Evolutionary conservation across 495 filamentous ascomycete genomes (phyloP).

Genomic region (Lepidopterella palustris): DNA sequence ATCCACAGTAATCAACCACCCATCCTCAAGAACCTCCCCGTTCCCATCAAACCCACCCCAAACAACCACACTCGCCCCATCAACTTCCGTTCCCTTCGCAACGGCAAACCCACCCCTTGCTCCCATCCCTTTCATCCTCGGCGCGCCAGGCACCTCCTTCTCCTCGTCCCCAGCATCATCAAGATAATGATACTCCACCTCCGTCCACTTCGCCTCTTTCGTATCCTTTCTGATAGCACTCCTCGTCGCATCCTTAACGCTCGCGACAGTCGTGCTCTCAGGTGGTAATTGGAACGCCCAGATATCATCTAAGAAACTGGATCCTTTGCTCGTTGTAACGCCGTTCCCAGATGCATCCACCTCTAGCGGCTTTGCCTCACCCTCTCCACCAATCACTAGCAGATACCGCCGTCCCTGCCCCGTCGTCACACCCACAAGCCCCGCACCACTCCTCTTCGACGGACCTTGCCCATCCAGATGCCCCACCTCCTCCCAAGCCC

Average conservation of each 20-base stretch:
- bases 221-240: slow-evolving; percentile 25
- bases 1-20: slow-evolving; percentile 35
- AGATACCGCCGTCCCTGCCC: slow-evolving; percentile 36
- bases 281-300: slow-evolving; percentile 42
- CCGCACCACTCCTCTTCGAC: slow-evolving; percentile 18
- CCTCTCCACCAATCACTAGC: slow-evolving; percentile 27
- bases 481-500: slow-evolving; percentile 17
- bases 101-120: slow-evolving; percentile 23
- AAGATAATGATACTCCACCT: slow-evolving; percentile 36
- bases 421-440: slow-evolving; percentile 27
- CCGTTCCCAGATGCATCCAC: slow-evolving; percentile 13
- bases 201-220: slow-evolving; percentile 43
- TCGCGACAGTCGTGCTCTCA: slow-evolving; percentile 46
- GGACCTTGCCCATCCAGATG: slow-evolving; percentile 1
- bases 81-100: slow-evolving; percentile 32
- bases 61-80: slow-evolving; percentile 33
- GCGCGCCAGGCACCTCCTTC: slow-evolving; percentile 19
- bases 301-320: slow-evolving; percentile 29
- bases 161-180: slow-evolving; percentile 26
- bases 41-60: slow-evolving; percentile 34
- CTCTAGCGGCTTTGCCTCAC: neutral
- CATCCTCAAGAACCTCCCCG: slow-evolving; percentile 30
- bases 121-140: slow-evolving; percentile 23
- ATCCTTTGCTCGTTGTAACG: slow-evolving; percentile 34
- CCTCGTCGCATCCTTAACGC: slow-evolving; percentile 43